Evolutionary conservation across 108 stramenopile species (phyloP).

Genomic region (Nitzschia sp.): DNA sequence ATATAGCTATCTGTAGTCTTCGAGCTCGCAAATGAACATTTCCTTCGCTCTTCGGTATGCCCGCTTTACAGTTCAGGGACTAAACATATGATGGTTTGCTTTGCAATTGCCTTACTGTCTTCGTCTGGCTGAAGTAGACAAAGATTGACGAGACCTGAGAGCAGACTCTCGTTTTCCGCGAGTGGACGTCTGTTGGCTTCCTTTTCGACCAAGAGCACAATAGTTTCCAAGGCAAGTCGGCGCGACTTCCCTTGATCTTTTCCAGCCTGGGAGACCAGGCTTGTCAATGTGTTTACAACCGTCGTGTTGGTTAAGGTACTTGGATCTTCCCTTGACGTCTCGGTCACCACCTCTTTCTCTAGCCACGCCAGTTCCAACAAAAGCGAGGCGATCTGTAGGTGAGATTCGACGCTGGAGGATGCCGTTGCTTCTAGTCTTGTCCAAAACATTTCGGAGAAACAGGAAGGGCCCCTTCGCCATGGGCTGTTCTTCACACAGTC

Average conservation of each 20-base stretch:
- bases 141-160: conserved; percentile 40
- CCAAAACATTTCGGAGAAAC: conserved; percentile 36
- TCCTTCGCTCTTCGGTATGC: background rate
- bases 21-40: background rate
- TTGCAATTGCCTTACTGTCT: conserved; percentile 24
- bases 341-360: background rate
- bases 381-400: conserved; percentile 11
- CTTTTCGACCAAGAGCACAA: conserved; percentile 13
- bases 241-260: conserved; percentile 11
- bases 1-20: too few species aligned
- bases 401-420: background rate
- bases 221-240: conserved; percentile 17
- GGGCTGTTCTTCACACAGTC: conserved; percentile 26
- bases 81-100: conserved; percentile 30
- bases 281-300: conserved; percentile 26
- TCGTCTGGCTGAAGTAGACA: conserved; percentile 24
- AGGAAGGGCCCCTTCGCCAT: conserved; percentile 6
- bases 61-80: conserved; percentile 37
- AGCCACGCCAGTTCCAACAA: conserved; percentile 14
- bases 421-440: conserved; percentile 21
- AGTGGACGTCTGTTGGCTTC: conserved; percentile 27
- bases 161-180: conserved; percentile 40
- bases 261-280: conserved; percentile 9
- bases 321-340: background rate
- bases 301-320: conserved; percentile 18